phyloP scores from a whole-genome alignment of 2,329 filamentous ascomycete genomes.

The Tolypocladium nubicola region DNA sequence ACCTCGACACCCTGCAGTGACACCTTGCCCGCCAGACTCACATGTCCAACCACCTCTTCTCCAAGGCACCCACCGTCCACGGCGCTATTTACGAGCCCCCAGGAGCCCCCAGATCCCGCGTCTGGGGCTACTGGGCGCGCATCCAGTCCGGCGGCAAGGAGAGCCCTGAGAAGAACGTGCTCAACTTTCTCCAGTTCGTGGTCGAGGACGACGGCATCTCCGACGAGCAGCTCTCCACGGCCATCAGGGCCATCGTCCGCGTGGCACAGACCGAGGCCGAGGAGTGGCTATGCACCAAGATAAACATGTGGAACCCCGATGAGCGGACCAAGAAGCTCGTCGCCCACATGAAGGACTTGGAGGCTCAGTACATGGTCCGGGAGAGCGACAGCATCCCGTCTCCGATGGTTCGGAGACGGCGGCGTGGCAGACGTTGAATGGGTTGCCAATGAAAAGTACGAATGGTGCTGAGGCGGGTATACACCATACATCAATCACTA shows the following conservation, averaged over 20 bases:
- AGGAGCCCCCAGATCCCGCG: slow-evolving; percentile 36
- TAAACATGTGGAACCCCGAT: slow-evolving; percentile 79
- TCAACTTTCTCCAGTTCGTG: slow-evolving; percentile 60
- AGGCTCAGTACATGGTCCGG: slow-evolving; percentile 40
- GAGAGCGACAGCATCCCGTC: slow-evolving; percentile 58
- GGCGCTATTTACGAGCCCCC: slow-evolving; percentile 55
- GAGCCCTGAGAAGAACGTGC: slow-evolving; percentile 48
- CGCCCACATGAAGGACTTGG: slow-evolving; percentile 31
- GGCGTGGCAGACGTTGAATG: slow-evolving; percentile 49
- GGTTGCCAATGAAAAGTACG: slow-evolving; percentile 69
- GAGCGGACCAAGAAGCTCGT: slow-evolving; percentile 38
- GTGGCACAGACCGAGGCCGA: slow-evolving; percentile 61
- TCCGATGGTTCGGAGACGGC: slow-evolving; percentile 59
- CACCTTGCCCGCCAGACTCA: slow-evolving; percentile 70
- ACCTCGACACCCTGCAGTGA: slow-evolving; percentile 35
- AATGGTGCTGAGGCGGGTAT: slow-evolving; percentile 49
- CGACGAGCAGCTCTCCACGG: slow-evolving; percentile 33
- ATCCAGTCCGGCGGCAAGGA: slow-evolving; percentile 49
- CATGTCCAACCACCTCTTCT: slow-evolving; percentile 54
- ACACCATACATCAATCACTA: not conserved
- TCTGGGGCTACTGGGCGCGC: slow-evolving; percentile 66
- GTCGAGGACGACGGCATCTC: slow-evolving; percentile 42
- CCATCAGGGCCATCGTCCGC: slow-evolving; percentile 52
- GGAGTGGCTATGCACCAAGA: slow-evolving; percentile 57
- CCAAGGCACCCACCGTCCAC: slow-evolving; percentile 45